Base-by-base conservation (phyloP, 148 eudicot genomes). In the Rhododendron simsii region DNA sequence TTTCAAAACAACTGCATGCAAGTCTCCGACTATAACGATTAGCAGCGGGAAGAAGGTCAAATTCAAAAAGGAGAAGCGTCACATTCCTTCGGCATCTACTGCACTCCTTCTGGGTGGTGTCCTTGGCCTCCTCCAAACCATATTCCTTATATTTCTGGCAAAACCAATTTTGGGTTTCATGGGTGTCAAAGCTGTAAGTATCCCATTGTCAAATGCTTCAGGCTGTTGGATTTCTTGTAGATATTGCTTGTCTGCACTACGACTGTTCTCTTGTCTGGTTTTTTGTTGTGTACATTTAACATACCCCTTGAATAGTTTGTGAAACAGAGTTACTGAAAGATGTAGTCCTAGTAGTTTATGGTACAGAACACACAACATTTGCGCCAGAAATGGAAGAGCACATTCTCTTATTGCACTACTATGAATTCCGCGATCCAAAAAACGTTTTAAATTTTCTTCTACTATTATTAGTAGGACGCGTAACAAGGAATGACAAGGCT, bases 71-170 rank as follows among this genome's bases (percentile, higher is more conserved):
- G 89, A 85, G 61, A 91, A 90, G 80, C 86, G 96, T 28, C 89
- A 93, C n/a, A 95, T 98, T 39, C 96, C 99, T 80, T 95, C 98
- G 82, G 99, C 99, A 59, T 94, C 99, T 30, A 95, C 99, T 13
- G 98, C 98, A 78, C 87, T 98, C 59, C 81, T 90, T 84, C 87
- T 98, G 11, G 98, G 98, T 26, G 85, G 81, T 11, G 82, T 95
- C 45, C 96, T 95, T 45, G 99, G 99, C 83, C 89, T 98, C 30
- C 85, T 93, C 47, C 98, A 98, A 77, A 88, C 96, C 71, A 44
- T 94, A 21, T 91, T 93, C 78, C 96, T 98, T 48, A 74, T 91
- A 73, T 85, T 86, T 84, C 90, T 92, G 11, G 98, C 98, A 81
- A 90, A 92, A 81, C 93, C 95, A 18, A 86, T 98, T 50, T 86